Percentiles rank a stretch among this genome's conserved stretches.
phyloP scores from a whole-genome alignment of 106 monocot genomes.

The Dendrobium officinale region DNA sequence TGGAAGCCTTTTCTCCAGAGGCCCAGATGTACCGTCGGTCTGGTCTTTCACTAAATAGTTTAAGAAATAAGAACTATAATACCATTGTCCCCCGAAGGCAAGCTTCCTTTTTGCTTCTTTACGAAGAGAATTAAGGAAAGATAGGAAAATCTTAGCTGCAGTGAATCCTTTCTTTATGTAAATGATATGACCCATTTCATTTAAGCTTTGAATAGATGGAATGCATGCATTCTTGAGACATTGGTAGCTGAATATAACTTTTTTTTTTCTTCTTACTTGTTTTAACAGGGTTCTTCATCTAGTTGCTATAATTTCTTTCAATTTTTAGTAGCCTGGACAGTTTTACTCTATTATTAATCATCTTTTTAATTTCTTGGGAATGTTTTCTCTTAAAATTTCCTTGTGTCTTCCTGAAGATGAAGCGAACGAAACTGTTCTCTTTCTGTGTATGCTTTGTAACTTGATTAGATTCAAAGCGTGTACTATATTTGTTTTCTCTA shows the following conservation, averaged over 20 bases:
- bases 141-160: slow-evolving; percentile 10
- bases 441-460: background rate
- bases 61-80: slow-evolving; percentile 3
- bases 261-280: background rate
- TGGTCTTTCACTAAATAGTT: slow-evolving; percentile 45
- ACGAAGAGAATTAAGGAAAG: background rate
- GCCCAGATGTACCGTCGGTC: slow-evolving; percentile 33
- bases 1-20: slow-evolving; percentile 31
- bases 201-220: background rate
- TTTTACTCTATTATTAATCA: too few relatives aligned
- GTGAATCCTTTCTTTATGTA: slow-evolving; percentile 20
- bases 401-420: background rate
- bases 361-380: background rate
- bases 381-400: background rate
- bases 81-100: background rate
- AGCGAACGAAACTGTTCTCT: background rate
- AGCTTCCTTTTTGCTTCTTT: slow-evolving; percentile 1
- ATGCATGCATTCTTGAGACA: background rate
- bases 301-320: background rate
- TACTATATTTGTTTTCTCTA: too few relatives aligned
- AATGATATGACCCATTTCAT: slow-evolving; percentile 11
- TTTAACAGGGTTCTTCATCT: background rate
- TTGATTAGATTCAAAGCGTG: too few relatives aligned
- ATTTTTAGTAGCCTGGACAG: background rate
- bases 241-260: background rate